phyloP scores from a whole-genome alignment of 192 early-diverging fungal species.

The Linnemannia elongata region DNA sequence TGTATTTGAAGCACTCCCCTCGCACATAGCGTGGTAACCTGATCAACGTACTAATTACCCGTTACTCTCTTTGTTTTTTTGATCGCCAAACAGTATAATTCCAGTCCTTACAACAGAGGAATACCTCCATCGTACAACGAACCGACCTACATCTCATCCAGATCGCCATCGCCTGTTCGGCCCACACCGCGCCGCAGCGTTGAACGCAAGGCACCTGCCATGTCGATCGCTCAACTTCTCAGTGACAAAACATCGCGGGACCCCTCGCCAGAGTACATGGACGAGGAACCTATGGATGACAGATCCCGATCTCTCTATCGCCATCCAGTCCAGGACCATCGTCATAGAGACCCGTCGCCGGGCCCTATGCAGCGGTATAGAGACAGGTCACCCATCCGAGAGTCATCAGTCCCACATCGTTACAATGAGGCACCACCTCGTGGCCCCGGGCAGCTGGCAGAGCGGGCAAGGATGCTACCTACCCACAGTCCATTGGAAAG shows the following conservation, averaged over 20 bases:
- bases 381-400: constrained; percentile 23
- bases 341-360: constrained; percentile 18
- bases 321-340: constrained; percentile 23
- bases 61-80: not conserved
- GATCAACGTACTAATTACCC: not conserved
- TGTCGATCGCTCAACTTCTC: constrained; percentile 46
- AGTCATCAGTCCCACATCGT: constrained; percentile 1
- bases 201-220: constrained; percentile 38
- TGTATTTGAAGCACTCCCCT: no score
- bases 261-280: constrained; percentile 21
- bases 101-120: constrained; percentile 15
- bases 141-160: constrained; percentile 40
- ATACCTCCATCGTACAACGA: constrained; percentile 20
- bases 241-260: constrained; percentile 39
- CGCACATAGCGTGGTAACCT: not conserved
- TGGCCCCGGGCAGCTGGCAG: constrained; percentile 34
- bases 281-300: constrained; percentile 10
- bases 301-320: constrained; percentile 17
- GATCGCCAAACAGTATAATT: constrained; percentile 17
- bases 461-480: constrained; percentile 36
- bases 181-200: constrained; percentile 2
- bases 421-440: constrained; percentile 3
- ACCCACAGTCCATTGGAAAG: constrained; percentile 7
- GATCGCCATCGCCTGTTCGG: constrained; percentile 43
- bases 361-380: not conserved